Conservation (phyloP, 345 rosid species). For the Syzygium aqueum region DNA sequence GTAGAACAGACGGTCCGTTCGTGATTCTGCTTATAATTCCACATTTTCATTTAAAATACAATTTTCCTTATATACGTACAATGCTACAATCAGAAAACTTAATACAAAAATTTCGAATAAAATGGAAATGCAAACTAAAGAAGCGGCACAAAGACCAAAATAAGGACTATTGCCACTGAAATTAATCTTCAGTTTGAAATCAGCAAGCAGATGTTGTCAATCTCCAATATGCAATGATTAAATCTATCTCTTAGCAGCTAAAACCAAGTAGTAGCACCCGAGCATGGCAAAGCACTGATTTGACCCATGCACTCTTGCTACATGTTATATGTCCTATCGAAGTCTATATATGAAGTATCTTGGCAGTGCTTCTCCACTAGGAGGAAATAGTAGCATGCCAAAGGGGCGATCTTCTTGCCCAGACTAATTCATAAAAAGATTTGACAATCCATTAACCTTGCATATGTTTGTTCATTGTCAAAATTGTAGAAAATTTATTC, state of each 20-base stretch:
- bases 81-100: neutral
- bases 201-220: neutral
- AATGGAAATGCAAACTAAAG: neutral
- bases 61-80: neutral
- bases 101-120: neutral
- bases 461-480: neutral
- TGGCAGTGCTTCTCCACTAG: neutral
- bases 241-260: neutral
- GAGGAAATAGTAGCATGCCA: neutral
- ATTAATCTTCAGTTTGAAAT: neutral
- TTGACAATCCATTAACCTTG: neutral
- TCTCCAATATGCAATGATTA: neutral
- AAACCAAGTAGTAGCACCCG: neutral
- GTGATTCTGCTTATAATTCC: neutral
- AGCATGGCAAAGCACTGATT: neutral
- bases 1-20: neutral
- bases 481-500: neutral
- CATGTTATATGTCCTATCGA: neutral
- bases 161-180: neutral
- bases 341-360: neutral
- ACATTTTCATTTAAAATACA: neutral
- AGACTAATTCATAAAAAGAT: fast-evolving
- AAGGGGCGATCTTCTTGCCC: neutral
- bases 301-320: neutral
- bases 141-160: neutral